A percentile compares a stretch with the other conserved stretches of the same genome.
phyloP scores from a whole-genome alignment of 1,284 basidiomycete genomes.

The Naganishia cerealis region DNA sequence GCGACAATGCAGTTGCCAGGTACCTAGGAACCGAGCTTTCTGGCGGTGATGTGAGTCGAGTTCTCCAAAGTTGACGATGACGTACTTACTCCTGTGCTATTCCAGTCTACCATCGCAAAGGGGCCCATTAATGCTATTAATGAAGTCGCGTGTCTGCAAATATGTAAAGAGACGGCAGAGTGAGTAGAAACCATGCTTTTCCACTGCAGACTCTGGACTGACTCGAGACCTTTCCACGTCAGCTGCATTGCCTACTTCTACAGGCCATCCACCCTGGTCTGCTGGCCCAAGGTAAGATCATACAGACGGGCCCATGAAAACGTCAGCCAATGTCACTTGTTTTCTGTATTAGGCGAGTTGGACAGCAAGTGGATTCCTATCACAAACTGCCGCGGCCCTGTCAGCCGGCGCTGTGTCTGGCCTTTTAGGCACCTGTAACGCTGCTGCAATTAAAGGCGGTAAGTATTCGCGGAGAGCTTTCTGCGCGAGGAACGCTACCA shows the following conservation, averaged over 20 bases:
- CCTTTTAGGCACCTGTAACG: not conserved
- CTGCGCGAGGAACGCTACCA: not conserved
- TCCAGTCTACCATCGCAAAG: not conserved
- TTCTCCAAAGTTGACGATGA: not conserved
- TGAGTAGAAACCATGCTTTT: not conserved
- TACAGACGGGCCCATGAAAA: not conserved
- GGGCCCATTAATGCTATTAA: not conserved
- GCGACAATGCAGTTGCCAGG: not conserved
- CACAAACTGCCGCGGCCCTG: not conserved
- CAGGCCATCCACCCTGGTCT: not conserved
- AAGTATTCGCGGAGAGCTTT: not conserved
- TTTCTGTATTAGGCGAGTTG: not conserved
- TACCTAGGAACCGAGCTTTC: not conserved
- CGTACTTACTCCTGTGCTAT: not conserved
- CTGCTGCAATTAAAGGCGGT: not conserved
- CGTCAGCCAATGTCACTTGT: not conserved
- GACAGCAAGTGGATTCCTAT: not conserved
- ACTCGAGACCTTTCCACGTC: not conserved
- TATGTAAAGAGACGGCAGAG: not conserved
- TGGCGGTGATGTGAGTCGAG: not conserved
- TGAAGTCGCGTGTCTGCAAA: not conserved
- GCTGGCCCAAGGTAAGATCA: not conserved
- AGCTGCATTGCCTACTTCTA: conserved; percentile 2
- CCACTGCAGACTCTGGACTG: not conserved
- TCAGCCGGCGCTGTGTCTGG: not conserved